Evolutionary conservation across 805 yeast species (phyloP).

Genomic region (Candida tammaniensis): DNA sequence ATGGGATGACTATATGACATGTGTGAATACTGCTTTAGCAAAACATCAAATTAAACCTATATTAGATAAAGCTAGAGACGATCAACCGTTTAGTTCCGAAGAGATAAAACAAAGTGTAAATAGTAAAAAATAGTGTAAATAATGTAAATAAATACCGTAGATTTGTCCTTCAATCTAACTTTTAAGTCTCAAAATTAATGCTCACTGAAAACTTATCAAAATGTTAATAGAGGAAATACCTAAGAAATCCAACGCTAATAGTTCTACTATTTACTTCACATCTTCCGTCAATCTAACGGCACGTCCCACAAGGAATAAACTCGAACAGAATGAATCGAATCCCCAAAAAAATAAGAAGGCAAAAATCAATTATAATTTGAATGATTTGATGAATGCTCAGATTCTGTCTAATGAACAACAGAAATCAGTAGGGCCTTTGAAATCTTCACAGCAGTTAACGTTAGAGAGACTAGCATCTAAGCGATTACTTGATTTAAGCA

Average conservation of each 20-base stretch:
- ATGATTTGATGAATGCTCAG: conserved; percentile 41
- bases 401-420: conserved; percentile 30
- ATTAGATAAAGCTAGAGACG: conserved; percentile 84
- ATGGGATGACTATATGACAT: conserved; percentile 86
- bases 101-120: conserved; percentile 18
- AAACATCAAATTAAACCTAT: conserved; percentile 77
- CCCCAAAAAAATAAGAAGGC: conserved; percentile 33
- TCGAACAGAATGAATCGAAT: conserved; percentile 16
- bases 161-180: too few species aligned
- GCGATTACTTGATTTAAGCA: conserved; percentile 33
- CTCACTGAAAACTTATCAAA: too few species aligned
- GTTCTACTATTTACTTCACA: conserved; percentile 38
- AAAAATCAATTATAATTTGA: conserved; percentile 44
- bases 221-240: conserved; percentile 47
- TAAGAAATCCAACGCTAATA: conserved; percentile 24
- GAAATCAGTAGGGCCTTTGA: conserved; percentile 30
- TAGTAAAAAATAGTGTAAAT: neutral
- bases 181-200: neutral
- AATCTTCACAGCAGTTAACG: conserved; percentile 42
- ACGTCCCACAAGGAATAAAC: conserved; percentile 20
- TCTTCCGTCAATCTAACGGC: conserved; percentile 43
- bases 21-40: conserved; percentile 70
- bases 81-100: conserved; percentile 66
- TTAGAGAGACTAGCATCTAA: conserved; percentile 37
- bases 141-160: too few species aligned